phyloP scores from a whole-genome alignment of 1,284 basidiomycete genomes.

The Ceratobasidium sp. region DNA sequence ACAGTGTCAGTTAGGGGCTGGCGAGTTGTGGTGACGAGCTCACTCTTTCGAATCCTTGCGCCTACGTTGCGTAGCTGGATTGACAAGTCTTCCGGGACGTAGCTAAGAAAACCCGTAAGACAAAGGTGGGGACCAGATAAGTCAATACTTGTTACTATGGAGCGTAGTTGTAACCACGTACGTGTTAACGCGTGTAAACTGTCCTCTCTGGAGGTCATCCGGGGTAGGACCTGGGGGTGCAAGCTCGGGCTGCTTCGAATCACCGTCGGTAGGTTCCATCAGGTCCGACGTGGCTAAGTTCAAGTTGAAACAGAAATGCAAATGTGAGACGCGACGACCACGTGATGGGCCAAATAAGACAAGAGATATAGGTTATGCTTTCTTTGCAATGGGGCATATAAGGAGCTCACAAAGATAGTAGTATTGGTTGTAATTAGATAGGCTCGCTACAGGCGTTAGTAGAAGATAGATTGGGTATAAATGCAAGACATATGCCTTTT shows the following conservation, averaged over 20 bases:
- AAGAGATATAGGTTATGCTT: background rate
- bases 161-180: slow-evolving; percentile 18
- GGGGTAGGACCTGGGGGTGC: background rate
- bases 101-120: slow-evolving; percentile 9
- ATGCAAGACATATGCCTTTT: background rate
- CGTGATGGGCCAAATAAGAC: slow-evolving; percentile 8
- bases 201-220: slow-evolving; percentile 22
- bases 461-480: background rate
- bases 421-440: too few species aligned
- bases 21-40: background rate
- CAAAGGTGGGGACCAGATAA: slow-evolving; percentile 1
- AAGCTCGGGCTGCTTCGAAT: slow-evolving; percentile 2
- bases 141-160: slow-evolving; percentile 35
- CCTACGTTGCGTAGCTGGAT: slow-evolving; percentile 42
- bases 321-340: slow-evolving; percentile 11
- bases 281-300: slow-evolving; percentile 38
- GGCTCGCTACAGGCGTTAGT: too few species aligned
- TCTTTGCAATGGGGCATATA: too few species aligned
- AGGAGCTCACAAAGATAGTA: too few species aligned
- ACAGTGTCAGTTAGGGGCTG: slow-evolving; percentile 27
- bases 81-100: slow-evolving; percentile 39
- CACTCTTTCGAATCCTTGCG: slow-evolving; percentile 47
- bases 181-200: slow-evolving; percentile 40
- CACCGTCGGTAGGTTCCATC: slow-evolving; percentile 26
- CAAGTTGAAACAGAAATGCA: slow-evolving; percentile 43